Percentiles rank a stretch among this genome's conserved stretches.
Evolutionary conservation across 345 rosid genomes (phyloP).

Genomic region (Hibiscus syriacus): DNA sequence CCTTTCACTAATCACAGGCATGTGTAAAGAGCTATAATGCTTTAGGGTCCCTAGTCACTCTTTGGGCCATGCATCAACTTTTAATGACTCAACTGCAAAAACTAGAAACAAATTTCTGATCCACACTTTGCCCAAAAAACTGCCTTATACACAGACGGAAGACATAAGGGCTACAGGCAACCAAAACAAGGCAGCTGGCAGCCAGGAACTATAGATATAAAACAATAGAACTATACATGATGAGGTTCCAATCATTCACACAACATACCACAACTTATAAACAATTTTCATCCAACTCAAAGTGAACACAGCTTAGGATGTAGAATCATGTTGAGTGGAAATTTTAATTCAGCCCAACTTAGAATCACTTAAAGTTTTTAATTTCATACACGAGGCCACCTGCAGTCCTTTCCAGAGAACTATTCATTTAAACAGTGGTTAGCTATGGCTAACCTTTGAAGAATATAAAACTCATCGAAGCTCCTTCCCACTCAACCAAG

Average conservation of each 20-base stretch:
- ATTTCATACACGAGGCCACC: background rate
- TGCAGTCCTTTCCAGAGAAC: background rate
- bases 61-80: background rate
- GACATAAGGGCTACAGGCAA: background rate
- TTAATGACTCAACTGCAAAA: background rate
- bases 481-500: background rate
- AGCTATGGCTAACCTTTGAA: background rate
- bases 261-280: background rate
- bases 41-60: background rate
- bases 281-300: background rate
- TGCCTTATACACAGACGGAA: background rate
- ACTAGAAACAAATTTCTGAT: background rate
- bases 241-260: background rate
- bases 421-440: background rate
- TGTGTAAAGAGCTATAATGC: background rate
- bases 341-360: background rate
- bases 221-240: background rate
- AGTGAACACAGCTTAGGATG: background rate
- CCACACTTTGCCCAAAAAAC: background rate
- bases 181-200: background rate
- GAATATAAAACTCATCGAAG: background rate
- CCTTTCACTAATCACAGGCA: background rate
- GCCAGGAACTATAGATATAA: background rate
- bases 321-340: background rate
- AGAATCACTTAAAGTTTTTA: background rate